Base-by-base conservation (phyloP, 352 stramenopile species). In the Peronospora destructor region DNA sequence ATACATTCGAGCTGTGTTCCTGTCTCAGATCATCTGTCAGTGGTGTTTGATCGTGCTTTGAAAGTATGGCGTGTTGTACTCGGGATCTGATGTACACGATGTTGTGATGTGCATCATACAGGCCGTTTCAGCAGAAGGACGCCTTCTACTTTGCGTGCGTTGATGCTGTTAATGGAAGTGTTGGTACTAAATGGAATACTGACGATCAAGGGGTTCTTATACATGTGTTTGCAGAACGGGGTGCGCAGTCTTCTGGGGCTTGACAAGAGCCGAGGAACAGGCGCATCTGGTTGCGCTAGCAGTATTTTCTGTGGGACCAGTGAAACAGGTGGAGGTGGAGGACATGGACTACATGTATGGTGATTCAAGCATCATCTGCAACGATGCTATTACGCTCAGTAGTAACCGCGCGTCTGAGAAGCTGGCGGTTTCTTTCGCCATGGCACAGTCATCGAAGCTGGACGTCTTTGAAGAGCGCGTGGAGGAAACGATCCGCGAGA, bases 371-470 rank as follows among this genome's bases (percentile, higher is more conserved):
- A 66, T 72, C 23, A 84, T 87, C 32, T 64, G 68, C 49, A 92
- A 94, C 53, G 87, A 96, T 46, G 81, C 84, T 1, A 87, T 97
- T 39, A 85, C 68, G 43, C 62, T 97, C 19, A 84, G 68, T 42
- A 90, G 71, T 33, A 88, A 74, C 21, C 78, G 81, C 41, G 75
- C 83, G 33, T 77, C 83, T 4, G 88, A 97, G 65, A 94, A 94
- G 54, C 68, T 97, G n/a, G 85, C 90, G 9, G 86, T 96, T 21
- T 89, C 77, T 28, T 97, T 95, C 52, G 87, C 91, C 6, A 91
- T 97, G 68, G 90, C 91, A 14, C 91, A 97, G 69, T 96, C 84
- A 4, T 80, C 81, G 16, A 95, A 96, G 51, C 66, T 97, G n/a
- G 87, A 94, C 39, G 85, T 97, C 17, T 97, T 96, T 57, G 91